A percentile compares a stretch with the other conserved stretches of the same genome.
Conservation (phyloP, 139 green algal species). For the Zygnema cylindricum region DNA sequence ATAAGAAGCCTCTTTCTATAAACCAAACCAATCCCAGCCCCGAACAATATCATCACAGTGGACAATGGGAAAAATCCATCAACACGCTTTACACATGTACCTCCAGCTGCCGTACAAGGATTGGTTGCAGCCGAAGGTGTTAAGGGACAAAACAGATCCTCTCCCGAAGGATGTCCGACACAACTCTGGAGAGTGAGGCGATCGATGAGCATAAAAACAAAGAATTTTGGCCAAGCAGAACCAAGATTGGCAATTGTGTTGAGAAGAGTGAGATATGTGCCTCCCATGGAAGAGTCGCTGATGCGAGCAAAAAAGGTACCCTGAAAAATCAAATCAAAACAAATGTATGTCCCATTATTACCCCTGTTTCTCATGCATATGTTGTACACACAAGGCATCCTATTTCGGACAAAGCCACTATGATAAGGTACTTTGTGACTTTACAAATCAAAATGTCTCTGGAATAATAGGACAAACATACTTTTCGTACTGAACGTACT, state of each 20-base stretch:
- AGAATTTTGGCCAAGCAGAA: slow-evolving; percentile 42
- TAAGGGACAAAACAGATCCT: not conserved
- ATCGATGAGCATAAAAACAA: slow-evolving; percentile 39
- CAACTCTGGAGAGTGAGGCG: slow-evolving; percentile 12
- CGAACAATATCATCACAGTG: not conserved
- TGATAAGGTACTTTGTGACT: no score
- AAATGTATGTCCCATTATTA: not conserved
- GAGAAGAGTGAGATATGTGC: slow-evolving; percentile 91
- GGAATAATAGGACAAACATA: no score
- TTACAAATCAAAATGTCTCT: no score
- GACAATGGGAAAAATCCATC: slow-evolving; percentile 34
- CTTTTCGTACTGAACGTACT: no score
- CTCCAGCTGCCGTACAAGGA: slow-evolving; percentile 7
- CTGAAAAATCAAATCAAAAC: slow-evolving; percentile 13
- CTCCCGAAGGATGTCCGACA: not conserved
- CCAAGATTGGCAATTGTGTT: slow-evolving; percentile 96
- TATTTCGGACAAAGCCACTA: no score
- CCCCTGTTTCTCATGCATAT: not conserved
- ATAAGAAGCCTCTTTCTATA: not conserved
- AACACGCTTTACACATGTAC: slow-evolving; percentile 2
- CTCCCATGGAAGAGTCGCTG: slow-evolving; percentile 75
- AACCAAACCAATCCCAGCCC: not conserved
- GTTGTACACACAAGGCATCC: no score
- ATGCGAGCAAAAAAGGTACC: slow-evolving; percentile 46
- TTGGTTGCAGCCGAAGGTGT: not conserved